Evolutionary conservation across 2,329 filamentous ascomycete species (phyloP), one percentile per base, ranked within the genome.

Genomic region (Berkeleyomyces basicola): DNA sequence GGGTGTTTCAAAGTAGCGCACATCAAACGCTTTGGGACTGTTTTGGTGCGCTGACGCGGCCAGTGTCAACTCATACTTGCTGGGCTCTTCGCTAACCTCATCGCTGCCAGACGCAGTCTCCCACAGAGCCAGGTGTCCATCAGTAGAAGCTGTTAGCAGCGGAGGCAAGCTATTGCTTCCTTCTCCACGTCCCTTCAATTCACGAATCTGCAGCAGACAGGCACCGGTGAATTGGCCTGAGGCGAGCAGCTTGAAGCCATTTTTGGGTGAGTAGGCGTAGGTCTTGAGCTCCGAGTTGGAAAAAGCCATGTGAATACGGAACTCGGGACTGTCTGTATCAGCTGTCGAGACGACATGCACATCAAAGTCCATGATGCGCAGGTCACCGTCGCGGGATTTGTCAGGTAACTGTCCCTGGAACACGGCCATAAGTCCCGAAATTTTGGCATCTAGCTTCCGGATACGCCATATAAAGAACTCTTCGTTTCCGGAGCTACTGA

Each of bases 401-500:
- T 83, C 74, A 60, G 78, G 72, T 49, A 79, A 80, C 1, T 74
- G 73, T 1, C 77, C 80, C 71, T 84, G 82, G 64, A 81, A 80
- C 10, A 81, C 72, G 1, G 85, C 76, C 0, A 79, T 82, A 1
- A 84, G 71, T 3, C 79, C 78, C 11, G 67, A 67, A 59, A 78
- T 78, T 10, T 70, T 73, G 1, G 77, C 75, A 36, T 83, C 77
- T 5, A 87, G 71, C 9, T 70, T 69, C 57, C 76, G 76, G 42
- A 92, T 72, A 47, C 82, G 79, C 92, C 93, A 99, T 9, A 91
- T 80, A 68, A 86, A 92, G 66, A 97, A 86, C 72, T 99, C 92
- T 71, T 96, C 92, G 65, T 84, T 85, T 0, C 91, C 93, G 4
- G 83, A 90, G 68, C 89, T 91, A 67, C 88, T 96, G 70, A 97